Percentiles rank a stretch among this genome's conserved stretches.
These are phyloP conservation scores for Vitis rotundifolia DNA, from an alignment of 164 flowering plant species.

Conservation along the genomic window DNA sequence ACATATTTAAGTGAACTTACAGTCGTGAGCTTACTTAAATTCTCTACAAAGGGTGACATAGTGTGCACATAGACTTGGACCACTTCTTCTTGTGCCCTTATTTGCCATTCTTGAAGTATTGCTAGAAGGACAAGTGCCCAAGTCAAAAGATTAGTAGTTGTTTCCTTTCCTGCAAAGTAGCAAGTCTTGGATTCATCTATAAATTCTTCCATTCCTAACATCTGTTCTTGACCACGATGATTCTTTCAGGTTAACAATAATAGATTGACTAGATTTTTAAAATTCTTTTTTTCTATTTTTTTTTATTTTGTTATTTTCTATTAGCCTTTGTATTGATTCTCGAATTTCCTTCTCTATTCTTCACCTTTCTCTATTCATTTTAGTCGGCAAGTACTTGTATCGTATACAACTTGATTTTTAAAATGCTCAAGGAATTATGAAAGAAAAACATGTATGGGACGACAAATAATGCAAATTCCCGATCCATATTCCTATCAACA, in stretches of 20 bases:
- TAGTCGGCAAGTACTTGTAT: conserved; percentile 49
- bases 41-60: too few relatives aligned
- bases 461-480: too few relatives aligned
- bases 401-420: conserved; percentile 2
- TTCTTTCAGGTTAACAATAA: conserved; percentile 41
- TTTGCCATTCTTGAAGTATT: conserved; percentile 70
- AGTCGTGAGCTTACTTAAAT: too few relatives aligned
- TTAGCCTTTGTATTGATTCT: conserved; percentile 24
- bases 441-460: neutral
- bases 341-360: conserved; percentile 42
- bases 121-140: conserved; percentile 65
- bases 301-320: conserved; percentile 20
- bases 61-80: conserved; percentile 21
- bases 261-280: conserved; percentile 28
- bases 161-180: conserved; percentile 78
- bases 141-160: conserved; percentile 58
- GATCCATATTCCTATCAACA: too few relatives aligned
- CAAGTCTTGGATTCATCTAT: conserved; percentile 78
- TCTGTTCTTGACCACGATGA: conserved; percentile 37
- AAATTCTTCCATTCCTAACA: conserved; percentile 45
- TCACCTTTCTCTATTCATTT: conserved; percentile 45
- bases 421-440: neutral
- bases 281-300: conserved; percentile 16
- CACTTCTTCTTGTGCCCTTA: conserved; percentile 59
- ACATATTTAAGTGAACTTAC: too few relatives aligned